Evolutionary conservation across 2,329 filamentous ascomycete species (phyloP), one percentile per base, ranked within the genome.

Genomic region (Exophiala dermatitidis): DNA sequence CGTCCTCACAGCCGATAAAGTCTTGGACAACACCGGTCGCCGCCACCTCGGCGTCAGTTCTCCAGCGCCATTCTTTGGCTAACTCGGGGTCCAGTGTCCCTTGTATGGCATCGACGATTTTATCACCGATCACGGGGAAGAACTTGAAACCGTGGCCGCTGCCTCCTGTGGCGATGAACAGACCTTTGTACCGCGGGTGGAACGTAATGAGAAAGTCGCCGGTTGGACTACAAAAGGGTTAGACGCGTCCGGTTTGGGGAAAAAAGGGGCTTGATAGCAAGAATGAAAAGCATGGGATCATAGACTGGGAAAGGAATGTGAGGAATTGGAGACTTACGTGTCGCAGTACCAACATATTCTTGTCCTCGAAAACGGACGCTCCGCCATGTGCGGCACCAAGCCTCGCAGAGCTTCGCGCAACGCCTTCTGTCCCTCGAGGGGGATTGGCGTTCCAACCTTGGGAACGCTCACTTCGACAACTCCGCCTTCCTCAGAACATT

Each of bases 311-410:
- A 34, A 34, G 33, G 33, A 10, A 34, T 34, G 33, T 6, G 12
- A 38, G 4, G 12, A 8, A 31, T 7, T 29, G 37, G 26, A 32
- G 29, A 53, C 58, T 53, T 53, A 60, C 62, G 85, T 89, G 70
- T 89, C 85, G 3, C 81, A 82, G 66, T 89, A 89, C 85, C 85
- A 89, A 71, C 85, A 89, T 49, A 88, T 70, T 28, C 83, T 74
- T 1, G 81, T 84, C 49, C 74, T 72, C 53, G 71, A 70, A 71
- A 86, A 88, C 1, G 80, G 78, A 29, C 85, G 74, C 28, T 77
- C 73, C 46, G 74, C 75, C 12, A 87, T 73, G 9, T 58, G 57
- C 28, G 59, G 61, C 6, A 87, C 72, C 62, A 86, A 77, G 54
- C 81, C 74, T 8, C 69, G 72, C 29, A 90, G 70, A 1, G 79